Conservation (phyloP, 768 basidiomycete species). For the Asterophora lycoperdoides region DNA sequence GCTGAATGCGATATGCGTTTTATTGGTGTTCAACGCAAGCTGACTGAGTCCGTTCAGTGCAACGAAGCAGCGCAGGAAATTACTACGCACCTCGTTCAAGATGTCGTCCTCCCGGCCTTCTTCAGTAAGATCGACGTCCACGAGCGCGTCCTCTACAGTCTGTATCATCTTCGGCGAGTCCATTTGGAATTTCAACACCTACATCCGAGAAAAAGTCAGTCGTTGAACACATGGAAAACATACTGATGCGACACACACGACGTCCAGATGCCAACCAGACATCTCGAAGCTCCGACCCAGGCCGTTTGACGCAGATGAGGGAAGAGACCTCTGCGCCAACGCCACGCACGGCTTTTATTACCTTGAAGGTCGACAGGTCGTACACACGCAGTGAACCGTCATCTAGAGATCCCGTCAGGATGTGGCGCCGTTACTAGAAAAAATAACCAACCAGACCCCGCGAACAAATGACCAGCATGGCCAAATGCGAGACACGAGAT, state of each 20-base stretch:
- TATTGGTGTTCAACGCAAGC: constrained; percentile 58
- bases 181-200: constrained; percentile 45
- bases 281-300: constrained; percentile 38
- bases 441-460: constrained; percentile 52
- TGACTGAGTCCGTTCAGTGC: constrained; percentile 40
- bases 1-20: constrained; percentile 60
- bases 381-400: constrained; percentile 73
- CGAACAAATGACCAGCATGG: constrained; percentile 45
- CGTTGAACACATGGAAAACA: background rate
- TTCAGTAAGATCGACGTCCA: constrained; percentile 42
- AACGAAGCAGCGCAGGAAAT: background rate
- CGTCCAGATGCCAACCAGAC: constrained; percentile 67
- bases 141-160: constrained; percentile 43
- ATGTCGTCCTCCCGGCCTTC: constrained; percentile 44
- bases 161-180: constrained; percentile 51
- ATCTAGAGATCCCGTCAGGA: constrained; percentile 31
- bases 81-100: constrained; percentile 59
- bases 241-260: constrained; percentile 36
- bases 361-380: constrained; percentile 52
- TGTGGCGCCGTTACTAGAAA: no score
- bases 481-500: constrained; percentile 53
- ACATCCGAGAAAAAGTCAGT: background rate
- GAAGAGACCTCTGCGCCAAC: constrained; percentile 61
- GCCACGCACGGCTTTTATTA: constrained; percentile 58
- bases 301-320: constrained; percentile 41